Evolutionary conservation across 108 stramenopile species (phyloP).

Genomic region (Cyclotella distinguenda): DNA sequence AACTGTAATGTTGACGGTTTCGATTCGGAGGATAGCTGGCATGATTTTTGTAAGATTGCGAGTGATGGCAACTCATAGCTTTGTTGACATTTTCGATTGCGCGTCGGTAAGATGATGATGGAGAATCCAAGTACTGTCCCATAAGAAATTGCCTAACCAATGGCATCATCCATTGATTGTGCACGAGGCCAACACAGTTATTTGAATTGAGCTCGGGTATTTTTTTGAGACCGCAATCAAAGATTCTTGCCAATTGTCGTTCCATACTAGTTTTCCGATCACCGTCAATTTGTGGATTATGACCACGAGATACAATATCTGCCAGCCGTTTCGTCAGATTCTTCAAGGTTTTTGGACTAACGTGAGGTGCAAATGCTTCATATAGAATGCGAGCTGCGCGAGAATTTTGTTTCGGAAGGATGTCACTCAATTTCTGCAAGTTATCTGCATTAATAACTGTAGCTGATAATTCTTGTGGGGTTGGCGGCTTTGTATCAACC

Average conservation of each 20-base stretch:
- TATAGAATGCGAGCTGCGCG: constrained; percentile 34
- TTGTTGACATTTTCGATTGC: not conserved
- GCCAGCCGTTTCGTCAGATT: constrained; percentile 36
- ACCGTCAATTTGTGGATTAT: constrained; percentile 14
- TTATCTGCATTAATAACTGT: not conserved
- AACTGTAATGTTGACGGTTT: constrained; percentile 26
- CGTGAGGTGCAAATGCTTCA: constrained; percentile 38
- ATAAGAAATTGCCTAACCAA: constrained; percentile 26
- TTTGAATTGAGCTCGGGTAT: constrained; percentile 25
- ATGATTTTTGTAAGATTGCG: constrained; percentile 18
- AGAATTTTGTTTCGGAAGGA: constrained; percentile 41
- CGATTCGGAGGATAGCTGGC: constrained; percentile 45
- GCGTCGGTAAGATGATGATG: not conserved
- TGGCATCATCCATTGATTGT: constrained; percentile 33
- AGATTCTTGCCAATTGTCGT: too few species aligned
- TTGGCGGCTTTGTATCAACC: too few species aligned
- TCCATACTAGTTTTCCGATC: constrained; percentile 15
- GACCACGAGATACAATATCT: constrained; percentile 21
- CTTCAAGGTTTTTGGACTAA: constrained; percentile 30
- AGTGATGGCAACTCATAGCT: not conserved
- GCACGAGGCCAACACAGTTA: not conserved
- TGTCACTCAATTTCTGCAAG: not conserved
- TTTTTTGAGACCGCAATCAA: constrained; percentile 25
- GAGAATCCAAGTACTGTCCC: constrained; percentile 28
- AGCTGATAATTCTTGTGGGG: not conserved